Conservation (phyloP, 345 rosid species). For the Nephelium lappaceum region DNA sequence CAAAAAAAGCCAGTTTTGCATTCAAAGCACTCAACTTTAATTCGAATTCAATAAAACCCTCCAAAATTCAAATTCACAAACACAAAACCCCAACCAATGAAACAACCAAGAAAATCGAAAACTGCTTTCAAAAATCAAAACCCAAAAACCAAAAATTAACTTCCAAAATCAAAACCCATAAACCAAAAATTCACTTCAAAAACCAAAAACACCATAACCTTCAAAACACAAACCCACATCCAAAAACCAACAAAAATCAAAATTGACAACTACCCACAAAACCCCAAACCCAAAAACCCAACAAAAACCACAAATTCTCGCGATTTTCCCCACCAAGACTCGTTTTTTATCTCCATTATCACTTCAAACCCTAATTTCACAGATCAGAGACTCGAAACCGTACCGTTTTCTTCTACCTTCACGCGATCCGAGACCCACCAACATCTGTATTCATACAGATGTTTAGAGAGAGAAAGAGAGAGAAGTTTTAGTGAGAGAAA, state of each 20-base stretch:
- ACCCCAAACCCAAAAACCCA: not conserved
- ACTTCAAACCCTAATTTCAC: constrained; percentile 48
- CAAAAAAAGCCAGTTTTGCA: not conserved
- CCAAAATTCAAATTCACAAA: not conserved
- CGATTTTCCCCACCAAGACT: not conserved
- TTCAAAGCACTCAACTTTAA: not conserved
- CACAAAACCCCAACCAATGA: not conserved
- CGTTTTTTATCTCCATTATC: not conserved
- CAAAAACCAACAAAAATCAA: not conserved
- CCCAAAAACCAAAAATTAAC: not conserved
- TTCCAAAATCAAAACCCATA: not conserved
- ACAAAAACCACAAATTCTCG: not conserved
- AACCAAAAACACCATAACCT: not conserved
- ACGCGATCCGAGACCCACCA: constrained; percentile 15
- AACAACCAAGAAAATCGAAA: not conserved
- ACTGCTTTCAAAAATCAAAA: not conserved
- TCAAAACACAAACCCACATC: not conserved
- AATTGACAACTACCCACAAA: not conserved
- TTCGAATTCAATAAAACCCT: not conserved
- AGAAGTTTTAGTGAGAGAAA: constrained; percentile 22
- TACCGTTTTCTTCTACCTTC: constrained; percentile 30
- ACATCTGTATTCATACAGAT: constrained; percentile 15
- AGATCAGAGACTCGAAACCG: constrained; percentile 40
- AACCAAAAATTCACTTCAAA: not conserved
- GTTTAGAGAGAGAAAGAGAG: not conserved